phyloP scores from a whole-genome alignment of 768 basidiomycete species.

The Tephrocybe sp. region DNA sequence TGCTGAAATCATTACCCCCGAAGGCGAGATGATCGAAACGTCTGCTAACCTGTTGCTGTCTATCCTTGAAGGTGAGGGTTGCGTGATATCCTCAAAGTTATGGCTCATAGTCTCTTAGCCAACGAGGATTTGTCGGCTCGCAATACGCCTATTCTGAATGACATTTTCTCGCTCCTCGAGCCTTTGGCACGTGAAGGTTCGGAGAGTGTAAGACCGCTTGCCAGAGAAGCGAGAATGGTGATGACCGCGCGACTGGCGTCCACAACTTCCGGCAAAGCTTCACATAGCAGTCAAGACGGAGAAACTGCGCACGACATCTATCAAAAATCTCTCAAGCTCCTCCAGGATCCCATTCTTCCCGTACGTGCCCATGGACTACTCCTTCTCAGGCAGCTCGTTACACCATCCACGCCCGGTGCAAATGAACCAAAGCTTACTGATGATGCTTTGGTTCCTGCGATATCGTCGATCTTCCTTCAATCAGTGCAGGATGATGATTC shows the following conservation, averaged over 20 bases:
- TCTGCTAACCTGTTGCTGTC: conserved; percentile 80
- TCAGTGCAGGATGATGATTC: conserved; percentile 89
- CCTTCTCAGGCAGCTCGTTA: conserved; percentile 75
- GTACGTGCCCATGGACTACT: conserved; percentile 92
- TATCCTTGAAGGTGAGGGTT: conserved; percentile 73
- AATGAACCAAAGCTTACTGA: conserved; percentile 34
- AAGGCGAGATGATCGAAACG: conserved; percentile 72
- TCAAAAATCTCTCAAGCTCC: conserved; percentile 80
- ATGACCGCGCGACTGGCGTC: conserved; percentile 79
- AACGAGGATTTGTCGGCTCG: conserved; percentile 62
- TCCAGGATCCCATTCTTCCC: conserved; percentile 90
- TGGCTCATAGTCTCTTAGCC: conserved; percentile 24
- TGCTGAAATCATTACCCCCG: conserved; percentile 35
- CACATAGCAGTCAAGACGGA: conserved; percentile 26
- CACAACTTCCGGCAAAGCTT: conserved; percentile 34
- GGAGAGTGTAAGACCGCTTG: conserved; percentile 48
- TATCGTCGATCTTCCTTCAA: conserved; percentile 84
- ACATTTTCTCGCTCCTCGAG: conserved; percentile 68
- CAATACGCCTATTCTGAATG: conserved; percentile 60
- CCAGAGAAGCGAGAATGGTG: conserved; percentile 79
- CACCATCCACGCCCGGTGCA: conserved; percentile 26
- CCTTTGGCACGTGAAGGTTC: conserved; percentile 48
- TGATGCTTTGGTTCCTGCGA: conserved; percentile 71
- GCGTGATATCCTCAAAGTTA: not conserved
- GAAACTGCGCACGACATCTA: conserved; percentile 64